Evolutionary conservation across 352 stramenopile species (phyloP).

Genomic region (Thraustotheca clavata): DNA sequence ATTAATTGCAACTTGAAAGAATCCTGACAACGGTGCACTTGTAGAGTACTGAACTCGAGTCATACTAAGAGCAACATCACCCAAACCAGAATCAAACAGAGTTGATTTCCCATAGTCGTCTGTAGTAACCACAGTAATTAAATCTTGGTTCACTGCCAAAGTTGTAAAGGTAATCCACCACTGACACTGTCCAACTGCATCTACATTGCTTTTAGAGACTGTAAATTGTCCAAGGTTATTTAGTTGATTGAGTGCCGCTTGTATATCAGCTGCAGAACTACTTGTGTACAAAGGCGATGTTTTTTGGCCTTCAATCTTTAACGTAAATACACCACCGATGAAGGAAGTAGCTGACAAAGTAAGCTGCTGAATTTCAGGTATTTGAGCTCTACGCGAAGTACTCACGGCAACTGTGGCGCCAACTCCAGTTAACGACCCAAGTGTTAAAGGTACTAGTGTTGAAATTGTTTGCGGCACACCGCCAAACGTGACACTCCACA

Average conservation of each 20-base stretch:
- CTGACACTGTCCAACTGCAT: neutral
- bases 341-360: conserved; percentile 1
- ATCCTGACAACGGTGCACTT: neutral
- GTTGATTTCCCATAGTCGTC: neutral
- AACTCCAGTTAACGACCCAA: conserved; percentile 11
- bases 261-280: neutral
- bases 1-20: conserved; percentile 2
- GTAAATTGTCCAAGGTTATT: neutral
- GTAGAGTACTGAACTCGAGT: neutral
- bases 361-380: conserved; percentile 10
- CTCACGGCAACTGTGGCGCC: neutral
- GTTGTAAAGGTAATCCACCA: conserved; percentile 19
- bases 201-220: neutral
- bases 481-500: conserved; percentile 13
- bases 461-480: neutral
- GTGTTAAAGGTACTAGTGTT: neutral
- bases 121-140: neutral
- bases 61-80: conserved; percentile 5
- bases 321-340: conserved; percentile 4
- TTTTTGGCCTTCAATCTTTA: neutral
- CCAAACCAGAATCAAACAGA: conserved; percentile 5
- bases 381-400: conserved; percentile 5
- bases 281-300: neutral
- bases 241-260: conserved; percentile 4
- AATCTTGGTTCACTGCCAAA: conserved; percentile 5